Evolutionary conservation across 306 rosid species (phyloP).

Genomic region (Fagus sylvatica): DNA sequence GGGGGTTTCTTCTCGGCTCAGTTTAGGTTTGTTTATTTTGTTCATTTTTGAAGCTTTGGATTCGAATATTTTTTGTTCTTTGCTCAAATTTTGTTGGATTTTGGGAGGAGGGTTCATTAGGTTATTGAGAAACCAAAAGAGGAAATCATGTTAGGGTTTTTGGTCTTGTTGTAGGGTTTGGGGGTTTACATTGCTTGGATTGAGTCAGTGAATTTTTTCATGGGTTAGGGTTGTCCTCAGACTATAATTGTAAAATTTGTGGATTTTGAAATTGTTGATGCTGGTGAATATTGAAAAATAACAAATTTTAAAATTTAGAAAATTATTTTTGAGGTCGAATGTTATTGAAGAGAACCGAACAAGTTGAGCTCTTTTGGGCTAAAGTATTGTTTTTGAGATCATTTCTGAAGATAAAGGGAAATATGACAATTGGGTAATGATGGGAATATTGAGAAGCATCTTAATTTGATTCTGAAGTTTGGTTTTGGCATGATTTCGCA

Average conservation of each 20-base stretch:
- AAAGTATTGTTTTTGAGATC: not conserved
- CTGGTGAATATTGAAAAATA: not conserved
- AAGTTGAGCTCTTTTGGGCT: constrained; percentile 7
- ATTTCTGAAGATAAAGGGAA: not conserved
- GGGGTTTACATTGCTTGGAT: constrained; percentile 20
- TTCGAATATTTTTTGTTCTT: not conserved
- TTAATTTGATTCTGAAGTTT: constrained; percentile 20
- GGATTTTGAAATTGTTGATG: constrained; percentile 2
- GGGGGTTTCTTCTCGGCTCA: constrained; percentile 44
- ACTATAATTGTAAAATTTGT: not conserved
- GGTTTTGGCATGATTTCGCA: constrained; percentile 20
- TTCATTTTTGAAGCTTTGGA: constrained; percentile 7
- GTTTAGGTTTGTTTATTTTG: constrained; percentile 10
- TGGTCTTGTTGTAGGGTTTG: constrained; percentile 15
- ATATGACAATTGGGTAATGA: constrained; percentile 31
- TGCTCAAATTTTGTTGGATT: constrained; percentile 1
- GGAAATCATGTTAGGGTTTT: constrained; percentile 4
- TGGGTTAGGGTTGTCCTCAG: not conserved
- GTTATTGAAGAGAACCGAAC: constrained; percentile 10
- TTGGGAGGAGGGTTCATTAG: not conserved
- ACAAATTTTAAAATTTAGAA: constrained; percentile 23
- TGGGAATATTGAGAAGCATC: constrained; percentile 31
- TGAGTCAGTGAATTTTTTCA: constrained; percentile 6
- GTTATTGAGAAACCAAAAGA: constrained; percentile 12
- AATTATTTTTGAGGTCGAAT: constrained; percentile 12